These are phyloP conservation scores for Talaromyces adpressus DNA, from an alignment of 495 filamentous ascomycete genomes.

Conservation along the genomic window DNA sequence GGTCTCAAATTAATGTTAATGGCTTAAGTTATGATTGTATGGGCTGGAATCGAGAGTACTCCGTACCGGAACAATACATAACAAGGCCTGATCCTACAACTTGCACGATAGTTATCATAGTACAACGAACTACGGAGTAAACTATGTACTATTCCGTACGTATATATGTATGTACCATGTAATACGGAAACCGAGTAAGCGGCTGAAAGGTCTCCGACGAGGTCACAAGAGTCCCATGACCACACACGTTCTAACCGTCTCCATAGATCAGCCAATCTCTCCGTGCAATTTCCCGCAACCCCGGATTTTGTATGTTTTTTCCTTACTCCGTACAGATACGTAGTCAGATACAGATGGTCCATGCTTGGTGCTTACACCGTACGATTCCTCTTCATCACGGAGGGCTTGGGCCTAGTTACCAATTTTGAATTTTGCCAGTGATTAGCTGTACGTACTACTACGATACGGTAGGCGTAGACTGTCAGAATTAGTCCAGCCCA, in stretches of 20 bases:
- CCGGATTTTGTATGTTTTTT: conserved; percentile 2
- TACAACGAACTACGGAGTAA: no score
- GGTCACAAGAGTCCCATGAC: conserved; percentile 1
- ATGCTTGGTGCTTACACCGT: background rate
- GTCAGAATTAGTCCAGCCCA: background rate
- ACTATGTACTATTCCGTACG: background rate
- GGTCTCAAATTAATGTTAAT: background rate
- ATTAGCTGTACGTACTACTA: background rate
- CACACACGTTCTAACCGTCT: background rate
- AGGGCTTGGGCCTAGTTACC: background rate
- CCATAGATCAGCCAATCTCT: background rate
- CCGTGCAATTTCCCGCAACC: background rate
- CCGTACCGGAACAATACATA: background rate
- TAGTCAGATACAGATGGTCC: background rate
- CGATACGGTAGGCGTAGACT: no score
- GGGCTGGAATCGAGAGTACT: background rate
- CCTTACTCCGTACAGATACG: no score
- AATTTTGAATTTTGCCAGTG: background rate
- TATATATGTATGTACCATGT: background rate
- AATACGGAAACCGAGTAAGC: background rate
- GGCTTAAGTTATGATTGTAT: background rate
- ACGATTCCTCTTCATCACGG: background rate
- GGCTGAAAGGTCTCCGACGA: background rate
- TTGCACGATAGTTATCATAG: background rate
- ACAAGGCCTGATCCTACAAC: background rate